Percentiles rank a stretch among this genome's conserved stretches.
These are phyloP conservation scores for Croton setiger DNA, from an alignment of 441 rosid genomes.

Conservation along the genomic window DNA sequence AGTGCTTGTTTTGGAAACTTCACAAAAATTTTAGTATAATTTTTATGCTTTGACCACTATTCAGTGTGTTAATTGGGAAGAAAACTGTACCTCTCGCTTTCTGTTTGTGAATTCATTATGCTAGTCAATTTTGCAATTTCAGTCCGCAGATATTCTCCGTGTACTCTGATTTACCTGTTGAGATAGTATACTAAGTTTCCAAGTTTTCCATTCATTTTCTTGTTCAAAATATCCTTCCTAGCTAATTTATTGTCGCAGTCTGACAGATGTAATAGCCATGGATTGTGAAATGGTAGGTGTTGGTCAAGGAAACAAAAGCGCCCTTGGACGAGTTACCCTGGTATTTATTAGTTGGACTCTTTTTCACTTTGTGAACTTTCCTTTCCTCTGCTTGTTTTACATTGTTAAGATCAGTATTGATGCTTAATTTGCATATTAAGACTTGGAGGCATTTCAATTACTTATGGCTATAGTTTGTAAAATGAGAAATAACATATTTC, in stretches of 20 bases:
- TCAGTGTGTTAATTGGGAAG: background rate
- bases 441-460: background rate
- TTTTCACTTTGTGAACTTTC: background rate
- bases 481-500: slow-evolving; percentile 5
- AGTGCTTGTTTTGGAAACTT: background rate
- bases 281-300: slow-evolving; percentile 99
- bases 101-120: background rate
- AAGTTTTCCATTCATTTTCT: background rate
- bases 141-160: background rate
- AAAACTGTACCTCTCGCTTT: background rate
- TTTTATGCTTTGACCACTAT: background rate
- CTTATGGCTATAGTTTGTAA: background rate
- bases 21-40: background rate
- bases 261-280: slow-evolving; percentile 85
- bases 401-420: background rate
- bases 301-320: slow-evolving; percentile 81
- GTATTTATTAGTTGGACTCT: slow-evolving; percentile 38
- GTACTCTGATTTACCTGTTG: background rate
- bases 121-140: background rate
- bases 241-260: slow-evolving; percentile 43
- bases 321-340: slow-evolving; percentile 91
- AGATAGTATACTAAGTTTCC: background rate
- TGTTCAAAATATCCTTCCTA: background rate
- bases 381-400: background rate
- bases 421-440: background rate